These are phyloP conservation scores for Westerdykella aurantiaca DNA, from an alignment of 2,329 filamentous ascomycete genomes.

Conservation along the genomic window DNA sequence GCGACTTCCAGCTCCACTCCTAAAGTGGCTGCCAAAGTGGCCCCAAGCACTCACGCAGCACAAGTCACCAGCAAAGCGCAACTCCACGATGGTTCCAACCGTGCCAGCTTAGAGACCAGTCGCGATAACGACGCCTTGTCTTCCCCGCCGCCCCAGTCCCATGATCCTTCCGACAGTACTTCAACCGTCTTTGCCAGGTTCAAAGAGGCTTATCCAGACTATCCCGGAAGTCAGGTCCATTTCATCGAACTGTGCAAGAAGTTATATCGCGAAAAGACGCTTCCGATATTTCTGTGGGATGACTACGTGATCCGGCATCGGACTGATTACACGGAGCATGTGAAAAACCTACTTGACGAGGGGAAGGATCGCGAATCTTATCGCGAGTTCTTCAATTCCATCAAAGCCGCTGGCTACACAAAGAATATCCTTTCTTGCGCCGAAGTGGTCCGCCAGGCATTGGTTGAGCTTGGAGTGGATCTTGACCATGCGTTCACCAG, in stretches of 20 bases:
- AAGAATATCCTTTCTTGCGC: neutral
- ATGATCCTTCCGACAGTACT: neutral
- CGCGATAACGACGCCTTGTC: too few species aligned
- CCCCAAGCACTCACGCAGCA: too few species aligned
- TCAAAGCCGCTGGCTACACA: neutral
- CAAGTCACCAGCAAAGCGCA: too few species aligned
- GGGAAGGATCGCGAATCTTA: neutral
- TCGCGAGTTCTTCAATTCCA: neutral
- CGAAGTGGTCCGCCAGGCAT: neutral
- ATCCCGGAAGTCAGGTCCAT: slow-evolving; percentile 26
- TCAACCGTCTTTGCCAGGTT: slow-evolving; percentile 15
- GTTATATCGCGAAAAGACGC: slow-evolving; percentile 27
- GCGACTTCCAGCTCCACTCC: too few species aligned
- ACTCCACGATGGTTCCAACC: too few species aligned
- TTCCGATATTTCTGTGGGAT: slow-evolving; percentile 37
- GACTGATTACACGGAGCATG: slow-evolving; percentile 28
- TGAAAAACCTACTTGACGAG: slow-evolving; percentile 1
- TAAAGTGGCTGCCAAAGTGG: too few species aligned
- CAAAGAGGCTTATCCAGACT: slow-evolving; percentile 32
- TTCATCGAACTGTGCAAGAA: slow-evolving; percentile 27
- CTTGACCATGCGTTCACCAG: neutral
- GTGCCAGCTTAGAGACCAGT: too few species aligned
- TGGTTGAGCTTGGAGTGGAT: neutral
- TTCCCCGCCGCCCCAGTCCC: too few species aligned
- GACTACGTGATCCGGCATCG: slow-evolving; percentile 34